Percentiles rank a stretch among this genome's conserved stretches.
Conservation (phyloP, 2,329 filamentous ascomycete species). For the Metarhizium brunneum region DNA sequence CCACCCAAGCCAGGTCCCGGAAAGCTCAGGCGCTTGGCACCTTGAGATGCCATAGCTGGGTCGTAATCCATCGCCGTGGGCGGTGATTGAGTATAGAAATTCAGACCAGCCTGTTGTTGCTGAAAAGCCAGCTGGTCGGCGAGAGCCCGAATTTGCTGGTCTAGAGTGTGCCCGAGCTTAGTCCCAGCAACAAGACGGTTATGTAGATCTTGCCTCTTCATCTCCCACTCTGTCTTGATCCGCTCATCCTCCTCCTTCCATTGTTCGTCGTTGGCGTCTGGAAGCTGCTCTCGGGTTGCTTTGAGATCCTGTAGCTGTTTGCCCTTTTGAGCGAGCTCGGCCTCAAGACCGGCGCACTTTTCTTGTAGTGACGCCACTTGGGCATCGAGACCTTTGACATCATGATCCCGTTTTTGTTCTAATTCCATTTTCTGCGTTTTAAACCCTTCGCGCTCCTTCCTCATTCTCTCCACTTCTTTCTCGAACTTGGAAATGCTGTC, state of each 20-base stretch:
- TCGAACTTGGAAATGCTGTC: constrained; percentile 64
- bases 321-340: constrained; percentile 56
- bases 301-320: constrained; percentile 69
- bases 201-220: constrained; percentile 43
- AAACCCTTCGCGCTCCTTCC: constrained; percentile 43
- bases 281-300: constrained; percentile 54
- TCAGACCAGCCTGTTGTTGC: constrained; percentile 30
- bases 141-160: constrained; percentile 35
- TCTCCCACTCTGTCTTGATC: constrained; percentile 47
- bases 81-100: constrained; percentile 37
- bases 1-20: constrained; percentile 1
- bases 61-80: constrained; percentile 40
- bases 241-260: constrained; percentile 42
- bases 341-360: constrained; percentile 55
- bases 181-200: constrained; percentile 37
- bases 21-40: constrained; percentile 34
- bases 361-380: constrained; percentile 55
- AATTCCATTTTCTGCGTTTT: constrained; percentile 42
- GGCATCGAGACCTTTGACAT: constrained; percentile 41
- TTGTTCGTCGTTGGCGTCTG: constrained; percentile 51
- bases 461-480: constrained; percentile 51
- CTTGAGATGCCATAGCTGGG: constrained; percentile 25
- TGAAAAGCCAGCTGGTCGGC: constrained; percentile 35
- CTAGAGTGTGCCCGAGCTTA: constrained; percentile 35
- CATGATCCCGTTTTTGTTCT: constrained; percentile 40